Evolutionary conservation across 1,284 basidiomycete species (phyloP).

Genomic region (Waitea zeae): DNA sequence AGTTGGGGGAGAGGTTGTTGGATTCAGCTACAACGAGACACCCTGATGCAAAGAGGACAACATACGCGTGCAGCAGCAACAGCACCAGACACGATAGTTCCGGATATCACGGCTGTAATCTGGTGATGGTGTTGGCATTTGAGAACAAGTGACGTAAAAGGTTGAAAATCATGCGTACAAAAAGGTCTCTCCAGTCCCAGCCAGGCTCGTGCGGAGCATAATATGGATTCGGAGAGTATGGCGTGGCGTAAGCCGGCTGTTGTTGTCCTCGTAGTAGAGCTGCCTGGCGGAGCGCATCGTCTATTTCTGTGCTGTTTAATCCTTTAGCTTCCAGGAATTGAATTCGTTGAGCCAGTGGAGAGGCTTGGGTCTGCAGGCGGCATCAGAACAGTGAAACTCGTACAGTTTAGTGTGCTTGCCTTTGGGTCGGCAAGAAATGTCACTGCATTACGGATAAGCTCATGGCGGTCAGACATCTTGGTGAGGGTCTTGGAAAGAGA

Average conservation of each 20-base stretch:
- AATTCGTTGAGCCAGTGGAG: constrained; percentile 71
- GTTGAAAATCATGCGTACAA: constrained; percentile 39
- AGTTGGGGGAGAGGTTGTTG: too few relatives aligned
- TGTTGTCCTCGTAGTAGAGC: constrained; percentile 19
- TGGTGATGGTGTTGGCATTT: constrained; percentile 20
- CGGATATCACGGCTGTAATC: constrained; percentile 92
- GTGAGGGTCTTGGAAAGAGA: too few relatives aligned
- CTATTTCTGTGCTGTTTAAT: constrained; percentile 71
- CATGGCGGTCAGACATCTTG: constrained; percentile 17
- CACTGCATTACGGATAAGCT: constrained; percentile 68
- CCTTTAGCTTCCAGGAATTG: constrained; percentile 94
- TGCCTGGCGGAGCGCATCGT: constrained; percentile 63
- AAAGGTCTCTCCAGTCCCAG: constrained; percentile 92
- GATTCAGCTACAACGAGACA: too few relatives aligned
- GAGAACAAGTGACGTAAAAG: background rate
- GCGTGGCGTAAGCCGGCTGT: constrained; percentile 22
- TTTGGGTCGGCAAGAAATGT: constrained; percentile 66
- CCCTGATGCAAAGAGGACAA: constrained; percentile 6
- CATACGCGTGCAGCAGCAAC: constrained; percentile 68
- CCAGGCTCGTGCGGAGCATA: constrained; percentile 25
- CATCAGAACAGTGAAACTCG: too few relatives aligned
- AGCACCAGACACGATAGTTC: constrained; percentile 80
- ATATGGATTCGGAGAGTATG: constrained; percentile 18
- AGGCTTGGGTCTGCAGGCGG: constrained; percentile 41
- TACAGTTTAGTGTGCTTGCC: constrained; percentile 16